Conservation (phyloP, 805 yeast genomes). For the Saccharomycopsis sp. region DNA sequence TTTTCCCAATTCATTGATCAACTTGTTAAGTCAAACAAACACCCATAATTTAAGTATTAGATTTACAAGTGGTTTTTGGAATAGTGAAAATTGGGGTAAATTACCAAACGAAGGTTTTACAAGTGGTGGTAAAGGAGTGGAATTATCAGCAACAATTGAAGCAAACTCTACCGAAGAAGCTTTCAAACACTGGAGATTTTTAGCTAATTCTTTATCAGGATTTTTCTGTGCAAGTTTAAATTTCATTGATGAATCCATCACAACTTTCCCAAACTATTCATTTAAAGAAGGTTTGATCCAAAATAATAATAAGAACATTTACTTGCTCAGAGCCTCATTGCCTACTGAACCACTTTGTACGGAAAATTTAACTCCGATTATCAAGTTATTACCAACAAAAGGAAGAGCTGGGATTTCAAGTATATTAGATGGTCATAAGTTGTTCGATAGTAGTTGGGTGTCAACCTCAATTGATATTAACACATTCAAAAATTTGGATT, state of each 20-base stretch:
- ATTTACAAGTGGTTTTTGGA: constrained; percentile 95
- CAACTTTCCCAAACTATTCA: constrained; percentile 53
- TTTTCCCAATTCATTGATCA: constrained; percentile 77
- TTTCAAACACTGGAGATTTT: constrained; percentile 51
- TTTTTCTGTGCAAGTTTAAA: constrained; percentile 91
- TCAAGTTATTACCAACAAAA: constrained; percentile 82
- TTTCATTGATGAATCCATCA: constrained; percentile 69
- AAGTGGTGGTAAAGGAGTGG: constrained; percentile 94
- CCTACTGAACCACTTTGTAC: constrained; percentile 96
- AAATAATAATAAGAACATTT: too few species aligned
- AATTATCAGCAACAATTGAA: constrained; percentile 78
- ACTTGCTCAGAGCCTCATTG: constrained; percentile 68
- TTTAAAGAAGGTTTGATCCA: constrained; percentile 20
- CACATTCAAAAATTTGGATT: constrained; percentile 36
- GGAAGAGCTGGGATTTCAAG: constrained; percentile 85
- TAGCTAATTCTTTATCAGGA: constrained; percentile 76
- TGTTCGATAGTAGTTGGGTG: constrained; percentile 91
- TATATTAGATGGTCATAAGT: constrained; percentile 78
- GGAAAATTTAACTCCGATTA: constrained; percentile 88
- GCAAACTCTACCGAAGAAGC: constrained; percentile 48
- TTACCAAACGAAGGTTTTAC: constrained; percentile 60
- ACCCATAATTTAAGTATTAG: constrained; percentile 73
- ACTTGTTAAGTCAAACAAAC: constrained; percentile 54
- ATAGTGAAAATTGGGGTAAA: constrained; percentile 75
- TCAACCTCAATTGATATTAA: constrained; percentile 78